Base-by-base conservation (phyloP, 1,284 basidiomycete genomes). In the Mixia osmundae region DNA sequence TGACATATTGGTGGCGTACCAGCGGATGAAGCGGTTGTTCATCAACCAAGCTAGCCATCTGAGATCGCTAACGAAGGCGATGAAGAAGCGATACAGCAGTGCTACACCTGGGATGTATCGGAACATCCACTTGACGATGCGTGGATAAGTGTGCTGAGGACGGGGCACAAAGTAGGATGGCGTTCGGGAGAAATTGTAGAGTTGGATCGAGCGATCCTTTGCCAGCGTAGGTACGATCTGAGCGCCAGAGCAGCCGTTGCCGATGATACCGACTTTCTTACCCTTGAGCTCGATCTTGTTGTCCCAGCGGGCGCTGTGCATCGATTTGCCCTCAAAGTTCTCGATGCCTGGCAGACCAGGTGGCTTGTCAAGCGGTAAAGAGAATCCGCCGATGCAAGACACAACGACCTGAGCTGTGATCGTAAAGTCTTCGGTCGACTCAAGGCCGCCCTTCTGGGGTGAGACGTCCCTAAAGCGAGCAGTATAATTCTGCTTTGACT, bases 241-340 rank as follows among this genome's bases (percentile, higher is more conserved):
- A 16, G 52, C 45, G 2, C 46, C 53, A 0, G 47, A 47, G 25
- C 48, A 54, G 5, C 45, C 45, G 35, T 44, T 45, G 20, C 44
- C 44, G 4, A 57, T 45, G 11, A 57, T 44, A 12, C 54, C 46
- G 10, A 57, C 54, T 25, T 52, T 43, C 40, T 57, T 57, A 35
- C 48, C 47, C 27, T 45, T 46, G 24, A 55, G 30, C 20, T 50
- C 41, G 23, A 57, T 48, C 12, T 40, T 41, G 25, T 52, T 49
- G 34, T 56, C 51, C 56, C 56, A 57, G 3, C 50, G 42, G 1
- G 54, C 54, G 20, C 53, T 52, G 40, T 57, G 56, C 44, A 57
- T 57, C 6, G 30, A 20, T 9, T 35, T 32, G 10, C 46, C 47
- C 12, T 48, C 36, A 37, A 56, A 57, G 12, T 20, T 11, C n/a